Percentiles rank a stretch among this genome's conserved stretches.
phyloP scores from a whole-genome alignment of 1,139 yeast species.

The Yamadazyma atmosphaerica region DNA sequence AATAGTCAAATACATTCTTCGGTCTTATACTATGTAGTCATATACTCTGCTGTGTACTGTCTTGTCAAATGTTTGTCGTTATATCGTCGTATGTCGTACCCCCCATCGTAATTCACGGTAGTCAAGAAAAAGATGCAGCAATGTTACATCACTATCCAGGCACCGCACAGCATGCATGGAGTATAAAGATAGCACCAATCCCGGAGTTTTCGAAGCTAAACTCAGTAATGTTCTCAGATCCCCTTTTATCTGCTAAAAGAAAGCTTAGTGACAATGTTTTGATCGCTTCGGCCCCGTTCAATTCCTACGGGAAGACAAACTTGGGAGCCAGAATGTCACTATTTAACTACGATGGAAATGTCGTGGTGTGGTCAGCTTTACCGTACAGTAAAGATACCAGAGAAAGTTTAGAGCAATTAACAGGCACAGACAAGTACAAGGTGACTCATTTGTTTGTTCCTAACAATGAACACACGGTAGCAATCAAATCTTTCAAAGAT shows the following conservation, averaged over 20 bases:
- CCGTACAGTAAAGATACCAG: conserved; percentile 52
- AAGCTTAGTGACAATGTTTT: conserved; percentile 45
- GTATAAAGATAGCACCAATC: too few species aligned
- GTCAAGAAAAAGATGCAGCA: too few species aligned
- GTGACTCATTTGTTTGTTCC: conserved; percentile 50
- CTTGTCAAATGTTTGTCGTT: too few species aligned
- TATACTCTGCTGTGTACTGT: too few species aligned
- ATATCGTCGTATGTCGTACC: too few species aligned
- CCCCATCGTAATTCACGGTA: too few species aligned
- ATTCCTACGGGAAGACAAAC: conserved; percentile 35
- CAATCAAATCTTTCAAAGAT: conserved; percentile 49
- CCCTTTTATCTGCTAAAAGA: conserved; percentile 38
- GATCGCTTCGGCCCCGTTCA: conserved; percentile 50
- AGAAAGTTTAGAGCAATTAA: conserved; percentile 32
- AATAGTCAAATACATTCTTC: too few species aligned
- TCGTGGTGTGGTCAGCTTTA: conserved; percentile 59
- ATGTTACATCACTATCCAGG: too few species aligned
- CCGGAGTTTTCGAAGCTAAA: too few species aligned
- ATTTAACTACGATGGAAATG: conserved; percentile 32
- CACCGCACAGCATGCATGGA: neutral
- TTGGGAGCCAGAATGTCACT: conserved; percentile 66
- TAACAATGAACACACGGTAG: conserved; percentile 53
- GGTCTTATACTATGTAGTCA: neutral
- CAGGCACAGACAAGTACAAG: conserved; percentile 23
- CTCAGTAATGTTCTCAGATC: conserved; percentile 10